Base-by-base conservation (phyloP, 2,329 filamentous ascomycete genomes). In the Phaeophleospora eucalypticola region DNA sequence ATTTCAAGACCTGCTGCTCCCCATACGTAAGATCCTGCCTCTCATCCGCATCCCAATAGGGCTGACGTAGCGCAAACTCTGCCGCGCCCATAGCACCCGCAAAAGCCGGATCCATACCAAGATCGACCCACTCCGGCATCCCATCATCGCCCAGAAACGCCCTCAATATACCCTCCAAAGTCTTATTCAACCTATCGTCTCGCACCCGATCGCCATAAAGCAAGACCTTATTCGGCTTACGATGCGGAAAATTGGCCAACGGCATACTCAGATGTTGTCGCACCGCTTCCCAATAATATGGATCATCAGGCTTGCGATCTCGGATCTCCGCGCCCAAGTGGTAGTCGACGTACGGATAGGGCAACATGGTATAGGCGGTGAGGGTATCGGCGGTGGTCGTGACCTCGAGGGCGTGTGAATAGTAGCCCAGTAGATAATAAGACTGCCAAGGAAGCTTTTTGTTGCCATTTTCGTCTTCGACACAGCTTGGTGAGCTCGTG, bases 101-200 rank as follows among this genome's bases (percentile, higher is more conserved):
- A n/a, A 29, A 46, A 12, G 3, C 17, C 21, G 18, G 35, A 46
- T 33, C 18, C 6, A 41, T 16, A 17, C 36, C 36, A 33, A 40
- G 36, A 14, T 46, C 36, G 7, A 46, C 36, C 43, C 43, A 46
- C 24, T 46, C 35, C 4, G 36, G 35, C 43, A 46, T 33, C 43
- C 41, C 35, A 6, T 35, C 33, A 15, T 35, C 33, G 4, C 4
- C 33, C 4, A 41, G 24, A 10, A 27, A 29, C 12, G 2, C 18
- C 15, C 15, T 16, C 6, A 41, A 29, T 4, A 41, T 24, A 12
- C 9, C 39, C 21, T 2, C 9, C 39, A 41, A 9, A 8, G 24
- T 10, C 4, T 27, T 24, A n/a, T 9, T n/a, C 18, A 41, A 14
- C 15, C 24, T 12, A 15, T 27, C 20, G 9, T 41, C 39, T 2